phyloP scores from a whole-genome alignment of 164 flowering plant genomes.

The Annona cherimola region DNA sequence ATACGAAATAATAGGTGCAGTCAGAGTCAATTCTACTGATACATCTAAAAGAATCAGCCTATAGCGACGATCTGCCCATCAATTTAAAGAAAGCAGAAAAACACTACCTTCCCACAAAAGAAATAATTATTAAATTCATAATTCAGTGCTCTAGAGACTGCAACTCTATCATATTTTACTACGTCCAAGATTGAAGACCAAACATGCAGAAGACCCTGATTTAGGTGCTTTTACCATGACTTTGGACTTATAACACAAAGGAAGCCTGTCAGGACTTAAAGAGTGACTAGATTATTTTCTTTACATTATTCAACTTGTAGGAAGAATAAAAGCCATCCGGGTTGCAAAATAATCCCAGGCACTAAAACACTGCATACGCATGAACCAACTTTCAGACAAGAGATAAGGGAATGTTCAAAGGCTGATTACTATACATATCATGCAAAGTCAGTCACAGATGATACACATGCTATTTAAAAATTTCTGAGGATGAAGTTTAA shows the following conservation, averaged over 20 bases:
- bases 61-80: neutral
- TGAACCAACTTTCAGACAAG: neutral
- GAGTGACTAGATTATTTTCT: too few species aligned
- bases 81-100: neutral
- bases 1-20: neutral
- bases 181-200: neutral
- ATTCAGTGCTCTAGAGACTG: neutral
- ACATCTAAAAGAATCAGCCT: neutral
- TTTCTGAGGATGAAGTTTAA: too few species aligned
- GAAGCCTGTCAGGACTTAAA: neutral
- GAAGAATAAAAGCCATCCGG: neutral
- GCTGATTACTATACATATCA: too few species aligned
- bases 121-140: neutral
- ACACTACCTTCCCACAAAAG: neutral
- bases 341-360: neutral
- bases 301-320: neutral
- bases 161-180: neutral
- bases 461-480: too few species aligned
- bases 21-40: neutral
- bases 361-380: neutral
- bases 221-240: neutral
- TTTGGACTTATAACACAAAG: neutral
- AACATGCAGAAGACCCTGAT: neutral
- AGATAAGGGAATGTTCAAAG: neutral
- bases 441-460: too few species aligned